phyloP scores from a whole-genome alignment of 2,329 filamentous ascomycete species.

The Malbranchea cinnamomea region DNA sequence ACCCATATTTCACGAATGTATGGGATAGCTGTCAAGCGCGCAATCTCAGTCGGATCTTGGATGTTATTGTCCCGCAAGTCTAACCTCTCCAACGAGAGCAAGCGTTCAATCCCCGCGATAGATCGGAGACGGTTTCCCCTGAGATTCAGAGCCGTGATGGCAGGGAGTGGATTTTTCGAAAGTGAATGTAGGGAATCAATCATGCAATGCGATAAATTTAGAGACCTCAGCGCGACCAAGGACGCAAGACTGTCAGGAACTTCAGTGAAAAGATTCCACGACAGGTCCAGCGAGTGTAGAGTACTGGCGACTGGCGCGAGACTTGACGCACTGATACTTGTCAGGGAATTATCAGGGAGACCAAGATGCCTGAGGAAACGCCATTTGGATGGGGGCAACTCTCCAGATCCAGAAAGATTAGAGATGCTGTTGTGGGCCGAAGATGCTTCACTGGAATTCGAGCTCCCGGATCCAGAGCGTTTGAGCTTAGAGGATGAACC shows the following conservation, averaged over 20 bases:
- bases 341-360: constrained; percentile 80
- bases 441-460: constrained; percentile 57
- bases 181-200: constrained; percentile 87
- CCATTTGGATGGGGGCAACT: constrained; percentile 80
- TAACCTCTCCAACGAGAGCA: constrained; percentile 75
- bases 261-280: constrained; percentile 83
- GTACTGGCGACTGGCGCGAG: constrained; percentile 73
- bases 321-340: constrained; percentile 58
- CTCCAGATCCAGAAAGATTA: constrained; percentile 56
- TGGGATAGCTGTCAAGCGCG: constrained; percentile 75
- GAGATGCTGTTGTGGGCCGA: constrained; percentile 52
- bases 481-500: constrained; percentile 58
- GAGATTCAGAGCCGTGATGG: constrained; percentile 84
- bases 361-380: constrained; percentile 85
- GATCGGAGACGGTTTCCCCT: constrained; percentile 76
- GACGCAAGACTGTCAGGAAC: constrained; percentile 82
- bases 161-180: constrained; percentile 70
- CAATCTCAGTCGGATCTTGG: constrained; percentile 80
- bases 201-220: constrained; percentile 96
- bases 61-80: constrained; percentile 84
- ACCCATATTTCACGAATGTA: constrained; percentile 90
- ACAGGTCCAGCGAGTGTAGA: constrained; percentile 81
- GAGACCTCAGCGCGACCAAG: constrained; percentile 70
- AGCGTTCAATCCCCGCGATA: constrained; percentile 75
- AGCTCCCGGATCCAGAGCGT: constrained; percentile 83